phyloP scores from a whole-genome alignment of 805 yeast species.

The Metschnikowia noctiluminum region DNA sequence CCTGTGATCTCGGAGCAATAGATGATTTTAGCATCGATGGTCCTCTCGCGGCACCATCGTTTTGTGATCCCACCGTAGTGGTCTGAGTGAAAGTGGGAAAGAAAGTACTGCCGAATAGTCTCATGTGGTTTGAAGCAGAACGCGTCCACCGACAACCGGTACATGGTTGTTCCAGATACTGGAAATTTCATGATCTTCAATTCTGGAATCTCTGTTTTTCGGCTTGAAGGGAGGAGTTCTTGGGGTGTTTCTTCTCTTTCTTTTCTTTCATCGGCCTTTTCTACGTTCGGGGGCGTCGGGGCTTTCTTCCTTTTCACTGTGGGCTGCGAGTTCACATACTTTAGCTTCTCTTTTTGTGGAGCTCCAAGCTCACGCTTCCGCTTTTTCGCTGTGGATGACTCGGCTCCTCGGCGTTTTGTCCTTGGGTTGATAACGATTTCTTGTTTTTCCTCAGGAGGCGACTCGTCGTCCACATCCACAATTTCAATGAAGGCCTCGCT shows the following conservation, averaged over 20 bases:
- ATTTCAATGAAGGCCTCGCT: background rate
- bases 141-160: conserved; percentile 62
- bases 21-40: conserved; percentile 52
- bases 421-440: conserved; percentile 7
- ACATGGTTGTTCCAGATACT: conserved; percentile 14
- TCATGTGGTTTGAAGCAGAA: conserved; percentile 49
- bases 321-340: conserved; percentile 10
- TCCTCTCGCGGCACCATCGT: conserved; percentile 57
- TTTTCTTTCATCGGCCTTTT: too few species aligned
- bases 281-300: too few species aligned
- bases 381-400: background rate
- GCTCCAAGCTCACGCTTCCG: conserved; percentile 9
- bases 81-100: conserved; percentile 89
- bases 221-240: conserved; percentile 13
- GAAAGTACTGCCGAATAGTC: conserved; percentile 50
- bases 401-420: background rate
- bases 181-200: conserved; percentile 51
- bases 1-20: conserved; percentile 74
- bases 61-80: conserved; percentile 87
- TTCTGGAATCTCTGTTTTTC: conserved; percentile 44
- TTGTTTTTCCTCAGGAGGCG: conserved; percentile 11
- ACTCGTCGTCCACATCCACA: background rate
- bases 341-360: conserved; percentile 11
- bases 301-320: conserved; percentile 8
- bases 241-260: background rate